Evolutionary conservation across 2,329 filamentous ascomycete species (phyloP), one percentile per base, ranked within the genome.

Genomic region (Fusarium nurragi): DNA sequence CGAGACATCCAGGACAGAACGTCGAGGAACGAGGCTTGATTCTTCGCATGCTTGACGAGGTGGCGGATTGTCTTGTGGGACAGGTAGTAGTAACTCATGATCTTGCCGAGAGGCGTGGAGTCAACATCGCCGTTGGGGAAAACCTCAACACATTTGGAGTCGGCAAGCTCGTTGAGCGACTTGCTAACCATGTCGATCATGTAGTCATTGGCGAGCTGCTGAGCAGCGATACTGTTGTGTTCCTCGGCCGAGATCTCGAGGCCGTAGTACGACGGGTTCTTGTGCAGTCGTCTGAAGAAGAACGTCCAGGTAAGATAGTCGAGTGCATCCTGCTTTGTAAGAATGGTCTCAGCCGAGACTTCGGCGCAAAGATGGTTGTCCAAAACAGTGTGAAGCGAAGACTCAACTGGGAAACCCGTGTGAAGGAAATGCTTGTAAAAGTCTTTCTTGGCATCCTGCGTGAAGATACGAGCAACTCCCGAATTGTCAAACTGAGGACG

Each of bases 391-490:
- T 99, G 95, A 36, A 99, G 83, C 0, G 94, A 96, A 1, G 94
- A 97, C 76, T 99, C 95, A 12, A 99, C 95, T 0, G 95, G 96
- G 76, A 99, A 99, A 2, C 95, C 96, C 1, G 94, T 98, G 74
- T 99, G 95, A 52, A 99, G 79, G 80, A 99, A 99, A 79, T 99
- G 95, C 81, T 99, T 99, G 80, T 99, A 99, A 77, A 99, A 99
- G 59, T 96, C 93, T 79, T 99, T 99, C 83, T 98, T 99, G 4
- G 94, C 83, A 72, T 98, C 94, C 73, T 99, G 94, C 0, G 95
- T 99, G 74, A 99, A 97, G 74, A 99, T 99, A 26, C 94, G 90
- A 11, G 95, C 96, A 55, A 99, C 96, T 67, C 96, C 95, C 0
- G 94, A 97, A 51, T 90, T 91, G 77, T 99, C 95, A 75, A 99